Base-by-base conservation (phyloP, 2,329 filamentous ascomycete genomes). In the Cladophialophora bantiana region DNA sequence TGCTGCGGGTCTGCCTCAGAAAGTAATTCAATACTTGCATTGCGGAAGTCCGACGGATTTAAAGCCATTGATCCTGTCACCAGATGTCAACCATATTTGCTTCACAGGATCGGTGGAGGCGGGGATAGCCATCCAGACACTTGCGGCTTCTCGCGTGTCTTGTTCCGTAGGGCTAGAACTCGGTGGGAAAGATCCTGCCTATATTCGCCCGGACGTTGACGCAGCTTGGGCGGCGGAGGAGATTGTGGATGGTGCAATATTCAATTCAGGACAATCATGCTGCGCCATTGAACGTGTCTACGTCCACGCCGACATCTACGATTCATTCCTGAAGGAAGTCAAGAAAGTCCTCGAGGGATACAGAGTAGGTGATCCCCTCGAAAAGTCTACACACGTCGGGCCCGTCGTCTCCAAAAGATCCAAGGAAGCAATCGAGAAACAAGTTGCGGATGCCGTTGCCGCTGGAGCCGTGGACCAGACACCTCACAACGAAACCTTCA, bases 251-350 rank as follows among this genome's bases (percentile, higher is more conserved):
- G 94, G 94, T 20, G 90, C 93, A n/a, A 84, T 98, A 65, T 98
- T 98, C 85, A 98, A 98, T 82, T 97, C 94, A 59, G 94, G 94
- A n/a, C 94, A 98, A 83, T 96, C 93, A 77, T 98, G 94, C 83
- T 98, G 94, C 80, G 91, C 93, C 31, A 84, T 98, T 62, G 94
- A 98, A 81, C 86, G 94, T 38, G 88, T 98, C 20, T 98, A 98
- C 75, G 94, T 98, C 4, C 89, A 95, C 74, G 90, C 91, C 75
- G 89, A 87, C 73, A 87, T 98, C 58, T 89, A 97, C 77, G 93
- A 96, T 74, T 81, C 86, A 12, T 97, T 98, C 74, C 84, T 97
- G 59, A 83, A 87, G 59, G 92, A 90, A 4, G 84, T 92, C 12
- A 91, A 95, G 78, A 89, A 90, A 64, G 92, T 97, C 7, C 85